These are phyloP conservation scores for Colletotrichum gigasporum DNA, from an alignment of 2,329 filamentous ascomycete genomes.

Conservation along the genomic window DNA sequence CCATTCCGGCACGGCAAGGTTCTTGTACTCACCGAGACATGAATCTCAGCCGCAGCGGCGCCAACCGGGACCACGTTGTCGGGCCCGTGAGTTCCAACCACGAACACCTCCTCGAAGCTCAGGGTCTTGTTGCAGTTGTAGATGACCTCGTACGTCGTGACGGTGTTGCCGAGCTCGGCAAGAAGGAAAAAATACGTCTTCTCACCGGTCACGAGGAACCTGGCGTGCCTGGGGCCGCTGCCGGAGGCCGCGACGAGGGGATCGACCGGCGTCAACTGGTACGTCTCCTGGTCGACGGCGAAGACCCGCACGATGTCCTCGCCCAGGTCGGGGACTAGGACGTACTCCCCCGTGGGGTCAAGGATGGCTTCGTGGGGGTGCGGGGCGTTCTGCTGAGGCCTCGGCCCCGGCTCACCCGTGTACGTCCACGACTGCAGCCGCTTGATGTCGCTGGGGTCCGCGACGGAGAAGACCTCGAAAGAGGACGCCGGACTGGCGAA, in stretches of 20 bases:
- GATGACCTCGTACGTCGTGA: conserved; percentile 64
- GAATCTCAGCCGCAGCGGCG: conserved; percentile 63
- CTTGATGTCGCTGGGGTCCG: conserved; percentile 26
- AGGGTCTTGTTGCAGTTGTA: conserved; percentile 55
- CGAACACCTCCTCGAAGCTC: conserved; percentile 57
- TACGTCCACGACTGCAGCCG: conserved; percentile 41
- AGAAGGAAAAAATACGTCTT: conserved; percentile 67
- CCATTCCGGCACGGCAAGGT: background rate
- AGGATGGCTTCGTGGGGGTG: conserved; percentile 29
- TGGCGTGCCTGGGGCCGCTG: conserved; percentile 53
- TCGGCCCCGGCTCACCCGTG: conserved; percentile 53
- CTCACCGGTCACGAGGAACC: conserved; percentile 50
- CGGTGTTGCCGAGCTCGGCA: conserved; percentile 66
- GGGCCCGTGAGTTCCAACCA: conserved; percentile 57
- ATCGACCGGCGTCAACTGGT: conserved; percentile 15
- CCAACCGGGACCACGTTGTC: conserved; percentile 49
- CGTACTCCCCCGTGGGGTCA: conserved; percentile 31
- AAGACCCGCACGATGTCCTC: conserved; percentile 30
- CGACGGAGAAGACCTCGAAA: conserved; percentile 27
- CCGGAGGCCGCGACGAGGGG: conserved; percentile 23
- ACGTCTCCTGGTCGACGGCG: conserved; percentile 20
- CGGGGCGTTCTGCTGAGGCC: conserved; percentile 27
- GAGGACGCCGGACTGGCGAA: conserved; percentile 15
- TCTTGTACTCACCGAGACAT: conserved; percentile 61
- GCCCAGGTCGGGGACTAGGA: conserved; percentile 27